These are phyloP conservation scores for Galeopsis tetrahit DNA, from an alignment of 257 asterid species.

Conservation along the genomic window DNA sequence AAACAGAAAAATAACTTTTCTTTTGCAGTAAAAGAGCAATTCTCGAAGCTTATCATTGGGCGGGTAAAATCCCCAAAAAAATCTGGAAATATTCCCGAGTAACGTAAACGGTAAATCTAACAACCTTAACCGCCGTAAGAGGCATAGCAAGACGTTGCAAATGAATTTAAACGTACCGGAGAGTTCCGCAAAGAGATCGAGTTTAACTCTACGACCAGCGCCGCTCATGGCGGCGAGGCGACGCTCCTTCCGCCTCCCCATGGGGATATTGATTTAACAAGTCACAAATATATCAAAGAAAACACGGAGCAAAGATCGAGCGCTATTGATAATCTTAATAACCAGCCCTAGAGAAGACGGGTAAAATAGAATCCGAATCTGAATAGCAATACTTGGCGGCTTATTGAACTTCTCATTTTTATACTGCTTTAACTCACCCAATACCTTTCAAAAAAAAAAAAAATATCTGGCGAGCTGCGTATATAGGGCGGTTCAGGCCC, in stretches of 20 bases:
- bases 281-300: conserved; percentile 1
- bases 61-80: background rate
- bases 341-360: conserved; percentile 37
- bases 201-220: conserved; percentile 86
- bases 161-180: conserved; percentile 53
- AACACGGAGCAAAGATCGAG: conserved; percentile 15
- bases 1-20: background rate
- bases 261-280: conserved; percentile 29
- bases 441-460: too few species aligned
- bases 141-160: background rate
- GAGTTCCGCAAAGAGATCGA: conserved; percentile 95
- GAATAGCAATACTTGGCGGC: background rate
- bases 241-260: conserved; percentile 98
- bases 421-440: background rate
- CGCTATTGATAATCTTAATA: background rate
- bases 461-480: background rate
- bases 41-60: background rate
- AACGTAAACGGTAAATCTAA: conserved; percentile 8
- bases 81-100: conserved; percentile 3
- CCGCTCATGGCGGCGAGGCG: conserved; percentile 70
- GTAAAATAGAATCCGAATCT: background rate
- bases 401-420: background rate
- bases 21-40: background rate
- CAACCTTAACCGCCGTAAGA: background rate
- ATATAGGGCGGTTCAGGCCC: conserved; percentile 1